Evolutionary conservation across 2,329 filamentous ascomycete species (phyloP).

Genomic region (Aspergillus jensenii): DNA sequence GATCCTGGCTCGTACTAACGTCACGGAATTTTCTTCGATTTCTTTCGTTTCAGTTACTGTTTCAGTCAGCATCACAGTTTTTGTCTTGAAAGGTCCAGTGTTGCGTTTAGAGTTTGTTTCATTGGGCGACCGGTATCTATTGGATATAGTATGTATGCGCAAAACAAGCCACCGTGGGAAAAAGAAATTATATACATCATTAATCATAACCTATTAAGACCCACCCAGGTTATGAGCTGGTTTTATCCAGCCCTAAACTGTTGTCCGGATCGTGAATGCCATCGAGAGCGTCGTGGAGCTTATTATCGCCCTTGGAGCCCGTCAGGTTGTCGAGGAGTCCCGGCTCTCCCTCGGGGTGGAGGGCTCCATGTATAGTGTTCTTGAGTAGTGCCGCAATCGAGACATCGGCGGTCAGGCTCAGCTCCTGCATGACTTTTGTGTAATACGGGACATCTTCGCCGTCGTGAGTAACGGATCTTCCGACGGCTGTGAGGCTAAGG

Average conservation of each 20-base stretch:
- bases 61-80: too few relatives aligned
- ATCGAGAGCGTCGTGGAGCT: conserved; percentile 2
- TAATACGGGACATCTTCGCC: conserved; percentile 36
- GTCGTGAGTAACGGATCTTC: conserved; percentile 29
- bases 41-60: too few relatives aligned
- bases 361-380: conserved; percentile 30
- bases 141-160: too few relatives aligned
- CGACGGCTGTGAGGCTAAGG: conserved; percentile 27
- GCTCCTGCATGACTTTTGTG: conserved; percentile 31
- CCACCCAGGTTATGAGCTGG: neutral
- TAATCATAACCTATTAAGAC: neutral
- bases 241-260: conserved; percentile 5
- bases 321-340: conserved; percentile 17
- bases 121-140: too few relatives aligned
- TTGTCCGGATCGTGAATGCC: conserved; percentile 5
- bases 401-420: conserved; percentile 31
- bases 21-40: too few relatives aligned
- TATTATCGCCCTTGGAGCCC: conserved; percentile 5
- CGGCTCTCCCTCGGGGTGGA: conserved; percentile 15
- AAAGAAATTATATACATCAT: conserved; percentile 5
- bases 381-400: conserved; percentile 26
- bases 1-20: too few relatives aligned
- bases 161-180: neutral
- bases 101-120: too few relatives aligned
- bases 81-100: too few relatives aligned